Evolutionary conservation across 1,139 yeast genomes (phyloP), one percentile per base, ranked within the genome.

Genomic region (Yamadazyma friedrichii): DNA sequence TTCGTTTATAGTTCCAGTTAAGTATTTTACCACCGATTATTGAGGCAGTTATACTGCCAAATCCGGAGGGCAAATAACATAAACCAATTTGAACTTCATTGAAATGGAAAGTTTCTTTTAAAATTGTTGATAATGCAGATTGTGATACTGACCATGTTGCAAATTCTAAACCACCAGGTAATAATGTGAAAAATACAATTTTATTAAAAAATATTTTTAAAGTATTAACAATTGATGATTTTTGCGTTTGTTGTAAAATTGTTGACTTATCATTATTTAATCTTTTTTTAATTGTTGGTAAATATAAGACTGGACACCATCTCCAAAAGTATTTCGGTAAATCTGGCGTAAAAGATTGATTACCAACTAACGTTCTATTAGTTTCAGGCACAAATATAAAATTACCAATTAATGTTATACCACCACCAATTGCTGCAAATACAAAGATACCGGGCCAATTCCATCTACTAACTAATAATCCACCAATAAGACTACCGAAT

Each of bases 381-480:
- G 95, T 87, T 53, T 88, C 95, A 0, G 95, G 95, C 9, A 86
- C 55, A 0, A 73, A 38, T 1, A 80, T 16, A 2, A 71, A 54
- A 1, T 70, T 68, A 1, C 67, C 31, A 0, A 67, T 6, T 1
- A 73, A 53, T 9, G 74, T 61, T 1, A 61, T 43, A 1, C 81
- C 80, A 13, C 82, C 73, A 4, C 82, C 76, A 16, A 84, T 79
- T 4, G 84, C 80, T 39, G 85, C 61, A 47, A 86, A 84, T 79
- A 88, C 82, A 54, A 87, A 88, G 16, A 86, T 80, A 0, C 88
- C 81, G 44, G 88, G 70, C 94, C 95, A 87, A 10, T 77, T 74
- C 68, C 84, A 77, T 13, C 72, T 59, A 2, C 76, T 62, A 2
- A 82, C 76, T 29, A 87, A 58, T 0, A 74, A 78, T 6, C 91